These are phyloP conservation scores for Neonectria ditissima DNA, from an alignment of 2,329 filamentous ascomycete genomes.

Conservation along the genomic window DNA sequence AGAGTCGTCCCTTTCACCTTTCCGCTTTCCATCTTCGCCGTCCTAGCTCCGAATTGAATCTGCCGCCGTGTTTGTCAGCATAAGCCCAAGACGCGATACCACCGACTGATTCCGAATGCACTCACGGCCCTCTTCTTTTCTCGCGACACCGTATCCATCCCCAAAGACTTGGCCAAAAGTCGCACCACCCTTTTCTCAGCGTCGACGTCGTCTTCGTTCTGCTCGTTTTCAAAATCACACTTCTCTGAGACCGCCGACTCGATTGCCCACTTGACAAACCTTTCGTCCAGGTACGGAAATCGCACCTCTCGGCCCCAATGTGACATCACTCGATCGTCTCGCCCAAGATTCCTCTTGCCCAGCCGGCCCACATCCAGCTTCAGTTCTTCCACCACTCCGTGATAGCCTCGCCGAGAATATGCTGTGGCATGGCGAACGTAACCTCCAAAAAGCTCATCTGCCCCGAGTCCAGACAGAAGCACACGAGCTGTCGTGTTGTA, in stretches of 20 bases:
- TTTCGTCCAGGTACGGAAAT: slow-evolving; percentile 92
- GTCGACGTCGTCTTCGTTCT: slow-evolving; percentile 64
- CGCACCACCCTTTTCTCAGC: slow-evolving; percentile 85
- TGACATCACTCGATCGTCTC: slow-evolving; percentile 91
- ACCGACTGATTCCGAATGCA: slow-evolving; percentile 25
- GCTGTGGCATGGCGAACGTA: slow-evolving; percentile 87
- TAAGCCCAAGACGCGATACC: background rate
- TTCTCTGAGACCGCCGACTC: slow-evolving; percentile 82
- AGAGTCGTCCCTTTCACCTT: slow-evolving; percentile 76
- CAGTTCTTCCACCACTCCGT: slow-evolving; percentile 82
- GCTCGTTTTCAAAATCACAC: slow-evolving; percentile 79
- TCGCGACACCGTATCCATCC: slow-evolving; percentile 76
- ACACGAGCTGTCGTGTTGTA: slow-evolving; percentile 83
- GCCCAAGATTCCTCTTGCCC: slow-evolving; percentile 92
- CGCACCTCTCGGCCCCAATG: slow-evolving; percentile 90
- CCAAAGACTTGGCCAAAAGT: slow-evolving; percentile 79
- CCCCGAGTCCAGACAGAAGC: slow-evolving; percentile 90
- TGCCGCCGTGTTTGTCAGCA: slow-evolving; percentile 47
- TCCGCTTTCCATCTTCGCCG: slow-evolving; percentile 83
- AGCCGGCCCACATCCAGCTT: slow-evolving; percentile 86
- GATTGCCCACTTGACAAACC: slow-evolving; percentile 84
- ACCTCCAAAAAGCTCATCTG: slow-evolving; percentile 95
- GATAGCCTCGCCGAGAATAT: slow-evolving; percentile 75
- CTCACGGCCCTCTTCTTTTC: slow-evolving; percentile 93
- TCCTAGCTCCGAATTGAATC: slow-evolving; percentile 87